Evolutionary conservation across 108 stramenopile genomes (phyloP).

Genomic region (Cyclotella baltica): DNA sequence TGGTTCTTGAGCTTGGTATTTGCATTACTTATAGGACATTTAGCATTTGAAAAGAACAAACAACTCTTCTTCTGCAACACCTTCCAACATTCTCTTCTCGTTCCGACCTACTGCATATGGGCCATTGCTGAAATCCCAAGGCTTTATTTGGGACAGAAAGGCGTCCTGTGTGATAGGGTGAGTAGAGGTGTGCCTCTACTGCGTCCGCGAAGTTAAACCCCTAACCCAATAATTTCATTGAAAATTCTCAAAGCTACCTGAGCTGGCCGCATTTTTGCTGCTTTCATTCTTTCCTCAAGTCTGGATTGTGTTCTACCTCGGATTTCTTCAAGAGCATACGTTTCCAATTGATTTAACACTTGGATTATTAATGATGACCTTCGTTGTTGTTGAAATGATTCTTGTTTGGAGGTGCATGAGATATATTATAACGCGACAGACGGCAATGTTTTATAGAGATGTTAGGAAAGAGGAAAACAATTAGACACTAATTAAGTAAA

Average conservation of each 20-base stretch:
- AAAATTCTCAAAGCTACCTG: conserved; percentile 21
- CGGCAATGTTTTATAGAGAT: conserved; percentile 19
- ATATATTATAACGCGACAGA: conserved; percentile 29
- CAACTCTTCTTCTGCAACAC: conserved; percentile 22
- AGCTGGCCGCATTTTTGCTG: conserved; percentile 37
- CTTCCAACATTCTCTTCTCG: conserved; percentile 31
- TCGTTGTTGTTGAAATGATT: conserved; percentile 14
- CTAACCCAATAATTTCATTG: not conserved
- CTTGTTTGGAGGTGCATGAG: conserved; percentile 38
- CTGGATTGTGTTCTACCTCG: conserved; percentile 31
- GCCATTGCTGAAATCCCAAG: conserved; percentile 34
- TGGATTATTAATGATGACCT: conserved; percentile 29
- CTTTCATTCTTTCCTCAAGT: conserved; percentile 47
- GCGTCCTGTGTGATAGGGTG: conserved; percentile 31
- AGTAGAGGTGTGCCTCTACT: not conserved
- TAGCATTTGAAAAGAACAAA: conserved; percentile 20
- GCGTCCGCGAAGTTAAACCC: not conserved
- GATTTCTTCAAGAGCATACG: conserved; percentile 46
- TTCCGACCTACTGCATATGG: conserved; percentile 45
- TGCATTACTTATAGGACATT: conserved; percentile 11
- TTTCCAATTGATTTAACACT: conserved; percentile 26
- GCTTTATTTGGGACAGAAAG: conserved; percentile 47
- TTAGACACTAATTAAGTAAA: too few relatives aligned
- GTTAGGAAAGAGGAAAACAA: too few relatives aligned
- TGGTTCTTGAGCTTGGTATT: conserved; percentile 38